Percentiles rank a stretch among this genome's conserved stretches.
Evolutionary conservation across 2,329 filamentous ascomycete species (phyloP).

Genomic region (Fusarium sulawesiense): DNA sequence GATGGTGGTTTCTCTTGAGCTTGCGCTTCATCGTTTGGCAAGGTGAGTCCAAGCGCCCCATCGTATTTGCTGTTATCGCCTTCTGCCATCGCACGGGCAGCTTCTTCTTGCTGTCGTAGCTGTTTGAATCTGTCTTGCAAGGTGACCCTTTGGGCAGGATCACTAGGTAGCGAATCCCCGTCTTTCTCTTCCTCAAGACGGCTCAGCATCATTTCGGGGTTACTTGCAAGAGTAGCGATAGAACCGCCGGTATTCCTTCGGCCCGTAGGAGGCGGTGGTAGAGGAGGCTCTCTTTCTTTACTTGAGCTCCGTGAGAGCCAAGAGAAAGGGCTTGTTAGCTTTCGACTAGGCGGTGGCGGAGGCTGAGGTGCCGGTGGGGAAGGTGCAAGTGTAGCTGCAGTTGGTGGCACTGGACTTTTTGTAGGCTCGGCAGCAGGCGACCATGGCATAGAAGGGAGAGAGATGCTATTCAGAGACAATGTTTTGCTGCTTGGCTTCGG

Average conservation of each 20-base stretch:
- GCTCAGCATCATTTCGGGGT: conserved; percentile 81
- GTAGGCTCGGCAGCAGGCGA: conserved; percentile 66
- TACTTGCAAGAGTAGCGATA: conserved; percentile 80
- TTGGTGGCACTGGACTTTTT: conserved; percentile 57
- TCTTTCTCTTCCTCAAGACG: conserved; percentile 79
- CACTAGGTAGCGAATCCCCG: conserved; percentile 57
- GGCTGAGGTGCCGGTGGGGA: conserved; percentile 48
- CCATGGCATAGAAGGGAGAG: conserved; percentile 79
- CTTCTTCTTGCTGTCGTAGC: conserved; percentile 79
- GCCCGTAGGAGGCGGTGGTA: conserved; percentile 65
- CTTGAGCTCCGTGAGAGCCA: conserved; percentile 80
- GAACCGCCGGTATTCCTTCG: conserved; percentile 83
- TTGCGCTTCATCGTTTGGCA: conserved; percentile 43
- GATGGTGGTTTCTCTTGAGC: conserved; percentile 50
- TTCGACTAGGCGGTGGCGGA: conserved; percentile 64
- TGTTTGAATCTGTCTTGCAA: conserved; percentile 83
- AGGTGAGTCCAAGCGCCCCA: conserved; percentile 38
- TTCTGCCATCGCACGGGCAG: conserved; percentile 60
- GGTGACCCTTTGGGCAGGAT: conserved; percentile 67
- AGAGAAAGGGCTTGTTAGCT: conserved; percentile 87
- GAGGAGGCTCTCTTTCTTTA: conserved; percentile 65
- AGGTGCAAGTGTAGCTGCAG: conserved; percentile 46
- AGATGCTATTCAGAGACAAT: conserved; percentile 75
- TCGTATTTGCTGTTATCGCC: conserved; percentile 65
- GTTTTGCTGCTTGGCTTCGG: conserved; percentile 62